Conservation (phyloP, 768 basidiomycete species). For the Lyophyllum decastes region DNA sequence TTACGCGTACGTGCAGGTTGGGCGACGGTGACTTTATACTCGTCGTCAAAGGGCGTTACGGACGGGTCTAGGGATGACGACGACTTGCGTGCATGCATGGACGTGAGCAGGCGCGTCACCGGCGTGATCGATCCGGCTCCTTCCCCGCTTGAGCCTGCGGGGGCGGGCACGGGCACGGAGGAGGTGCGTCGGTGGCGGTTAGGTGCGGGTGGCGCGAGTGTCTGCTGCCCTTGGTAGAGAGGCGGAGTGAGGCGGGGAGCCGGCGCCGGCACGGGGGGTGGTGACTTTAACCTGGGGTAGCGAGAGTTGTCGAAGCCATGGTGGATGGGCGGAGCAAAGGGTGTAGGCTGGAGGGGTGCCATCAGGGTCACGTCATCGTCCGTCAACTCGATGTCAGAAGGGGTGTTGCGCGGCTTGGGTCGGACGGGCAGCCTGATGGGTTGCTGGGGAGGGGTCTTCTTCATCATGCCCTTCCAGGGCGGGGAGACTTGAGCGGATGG, state of each 20-base stretch:
- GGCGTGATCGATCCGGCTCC: conserved; percentile 29
- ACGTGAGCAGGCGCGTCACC: conserved; percentile 46
- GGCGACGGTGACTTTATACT: conserved; percentile 39
- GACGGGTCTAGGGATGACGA: conserved; percentile 58
- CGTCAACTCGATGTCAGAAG: conserved; percentile 31
- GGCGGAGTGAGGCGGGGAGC: background rate
- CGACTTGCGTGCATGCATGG: conserved; percentile 42
- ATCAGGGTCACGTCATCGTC: conserved; percentile 21
- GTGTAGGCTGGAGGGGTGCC: conserved; percentile 13
- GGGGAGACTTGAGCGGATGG: conserved; percentile 17
- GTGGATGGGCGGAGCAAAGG: conserved; percentile 30
- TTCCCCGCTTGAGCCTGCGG: conserved; percentile 18
- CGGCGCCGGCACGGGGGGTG: background rate
- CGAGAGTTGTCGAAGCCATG: conserved; percentile 29
- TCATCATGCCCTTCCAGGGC: conserved; percentile 35
- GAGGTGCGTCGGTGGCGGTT: conserved; percentile 25
- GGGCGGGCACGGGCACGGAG: conserved; percentile 14
- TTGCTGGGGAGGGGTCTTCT: conserved; percentile 22
- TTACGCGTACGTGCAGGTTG: conserved; percentile 33
- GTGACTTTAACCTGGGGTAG: conserved; percentile 8
- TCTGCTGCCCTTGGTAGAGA: conserved; percentile 5
- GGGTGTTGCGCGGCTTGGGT: conserved; percentile 31
- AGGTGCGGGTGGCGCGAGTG: background rate
- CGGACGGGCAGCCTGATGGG: conserved; percentile 28
- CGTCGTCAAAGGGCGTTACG: conserved; percentile 80